phyloP scores from a whole-genome alignment of 2,329 filamentous ascomycete genomes.

The Penicillium sp. region DNA sequence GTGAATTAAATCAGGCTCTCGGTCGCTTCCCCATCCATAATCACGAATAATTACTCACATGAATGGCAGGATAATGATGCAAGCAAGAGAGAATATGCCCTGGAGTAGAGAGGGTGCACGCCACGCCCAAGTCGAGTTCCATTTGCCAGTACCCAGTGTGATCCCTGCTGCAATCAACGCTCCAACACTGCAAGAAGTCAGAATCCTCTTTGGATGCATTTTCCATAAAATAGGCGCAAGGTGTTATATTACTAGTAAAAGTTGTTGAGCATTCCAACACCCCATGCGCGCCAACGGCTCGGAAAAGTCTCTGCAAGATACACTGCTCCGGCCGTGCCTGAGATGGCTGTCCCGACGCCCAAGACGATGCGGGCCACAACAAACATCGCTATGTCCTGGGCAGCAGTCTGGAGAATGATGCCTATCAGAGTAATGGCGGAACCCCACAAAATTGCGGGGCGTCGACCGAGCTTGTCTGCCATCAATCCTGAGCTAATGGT shows the following conservation, averaged over 20 bases:
- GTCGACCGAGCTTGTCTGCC: slow-evolving; percentile 65
- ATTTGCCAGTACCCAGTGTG: slow-evolving; percentile 41
- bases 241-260: slow-evolving; percentile 25
- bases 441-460: slow-evolving; percentile 63
- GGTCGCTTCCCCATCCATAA: not conserved
- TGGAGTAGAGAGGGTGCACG: slow-evolving; percentile 43
- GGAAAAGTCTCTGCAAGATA: slow-evolving; percentile 51
- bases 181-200: slow-evolving; percentile 20
- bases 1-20: not conserved
- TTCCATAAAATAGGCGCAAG: not conserved
- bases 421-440: slow-evolving; percentile 68
- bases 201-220: not conserved
- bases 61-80: slow-evolving; percentile 43
- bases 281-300: slow-evolving; percentile 44
- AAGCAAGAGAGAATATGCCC: slow-evolving; percentile 35
- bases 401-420: slow-evolving; percentile 63
- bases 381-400: slow-evolving; percentile 55
- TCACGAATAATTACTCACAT: slow-evolving; percentile 17
- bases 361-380: slow-evolving; percentile 71
- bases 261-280: slow-evolving; percentile 38
- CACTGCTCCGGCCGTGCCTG: slow-evolving; percentile 43
- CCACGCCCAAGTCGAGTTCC: slow-evolving; percentile 47
- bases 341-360: slow-evolving; percentile 57
- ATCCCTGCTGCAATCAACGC: slow-evolving; percentile 48
- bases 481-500: slow-evolving; percentile 73